Evolutionary conservation across 1,284 basidiomycete species (phyloP).

Genomic region (Heterobasidion occidentale): DNA sequence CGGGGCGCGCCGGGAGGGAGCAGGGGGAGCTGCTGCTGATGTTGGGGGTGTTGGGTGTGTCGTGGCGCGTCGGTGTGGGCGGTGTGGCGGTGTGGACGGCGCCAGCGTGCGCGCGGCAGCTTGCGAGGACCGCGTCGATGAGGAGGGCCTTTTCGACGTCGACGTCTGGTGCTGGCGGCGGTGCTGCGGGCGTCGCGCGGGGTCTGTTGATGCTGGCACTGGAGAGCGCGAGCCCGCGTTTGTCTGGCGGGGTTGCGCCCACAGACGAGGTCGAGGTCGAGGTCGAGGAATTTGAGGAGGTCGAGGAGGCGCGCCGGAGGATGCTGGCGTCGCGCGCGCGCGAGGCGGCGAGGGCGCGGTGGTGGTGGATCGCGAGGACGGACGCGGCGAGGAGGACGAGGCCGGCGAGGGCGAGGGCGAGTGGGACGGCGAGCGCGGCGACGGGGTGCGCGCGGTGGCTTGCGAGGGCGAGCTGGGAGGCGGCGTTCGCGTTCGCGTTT

Average conservation of each 20-base stretch:
- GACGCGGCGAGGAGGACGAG: conserved; percentile 30
- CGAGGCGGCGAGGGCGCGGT: conserved; percentile 18
- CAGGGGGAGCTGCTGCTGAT: no score
- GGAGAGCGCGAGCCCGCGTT: not conserved
- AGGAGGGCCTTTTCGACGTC: conserved; percentile 10
- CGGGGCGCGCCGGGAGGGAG: not conserved
- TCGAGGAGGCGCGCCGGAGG: not conserved
- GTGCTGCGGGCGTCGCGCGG: not conserved
- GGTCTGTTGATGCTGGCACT: not conserved
- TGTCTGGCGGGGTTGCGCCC: not conserved
- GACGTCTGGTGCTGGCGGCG: not conserved
- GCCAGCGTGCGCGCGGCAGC: not conserved
- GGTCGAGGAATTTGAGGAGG: no score
- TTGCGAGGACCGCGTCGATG: not conserved
- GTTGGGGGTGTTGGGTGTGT: no score
- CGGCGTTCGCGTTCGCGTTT: conserved; percentile 5
- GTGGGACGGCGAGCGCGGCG: conserved; percentile 36
- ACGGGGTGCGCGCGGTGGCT: conserved; percentile 23
- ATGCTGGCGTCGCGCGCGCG: conserved; percentile 12
- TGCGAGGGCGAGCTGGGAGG: conserved; percentile 18
- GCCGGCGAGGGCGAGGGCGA: conserved; percentile 34
- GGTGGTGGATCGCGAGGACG: conserved; percentile 21
- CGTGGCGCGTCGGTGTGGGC: not conserved
- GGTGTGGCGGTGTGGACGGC: not conserved
- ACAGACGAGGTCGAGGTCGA: not conserved